Base-by-base conservation (phyloP, 2,329 filamentous ascomycete species). In the Fusarium setosum region DNA sequence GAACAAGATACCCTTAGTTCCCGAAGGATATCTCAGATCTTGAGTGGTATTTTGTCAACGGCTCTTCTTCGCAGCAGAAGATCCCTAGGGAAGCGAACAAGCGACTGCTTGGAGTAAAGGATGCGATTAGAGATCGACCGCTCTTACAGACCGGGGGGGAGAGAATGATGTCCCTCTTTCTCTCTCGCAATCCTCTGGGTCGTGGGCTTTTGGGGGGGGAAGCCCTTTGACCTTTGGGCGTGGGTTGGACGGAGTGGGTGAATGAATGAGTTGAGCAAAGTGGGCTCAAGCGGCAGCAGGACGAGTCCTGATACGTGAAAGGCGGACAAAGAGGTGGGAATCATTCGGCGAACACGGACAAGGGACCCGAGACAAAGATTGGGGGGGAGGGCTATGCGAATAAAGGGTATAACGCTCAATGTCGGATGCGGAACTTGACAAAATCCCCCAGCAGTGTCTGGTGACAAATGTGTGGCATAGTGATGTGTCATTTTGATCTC, bases 91-190 rank as follows among this genome's bases (percentile, higher is more conserved):
- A 42, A 40, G 38, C 26, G n/a, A n/a, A n/a, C n/a, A n/a, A 56
- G 47, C 45, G 35, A 42, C 48, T 45, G 45, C 18, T 35, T 52
- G 18, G 17, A 56, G 23, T n/a, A 31, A 29, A 40, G 37, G 35
- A 37, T 51, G 48, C 54, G 49, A 45, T 50, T 52, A 59, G 18
- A 55, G 63, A 66, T 67, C 63, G 63, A 67, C 63, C 37, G 45
- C 56, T 67, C 63, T 67, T 61, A 61, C 63, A 67, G 56, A 64
- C 64, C 38, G 32, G 64, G 63, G 48, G 64, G 63, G 56, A n/a
- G 32, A 56, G 41, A 42, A 49, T 44, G 26, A 47, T 47, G 42
- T 41, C 18, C 18, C 56, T 67, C 51, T 26, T 54, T 49, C 34
- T 53, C 50, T 60, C 44, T 53, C 45, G 47, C 40, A 67, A 65